Conservation (phyloP, 768 basidiomycete species). For the Polyporus arcularius region DNA sequence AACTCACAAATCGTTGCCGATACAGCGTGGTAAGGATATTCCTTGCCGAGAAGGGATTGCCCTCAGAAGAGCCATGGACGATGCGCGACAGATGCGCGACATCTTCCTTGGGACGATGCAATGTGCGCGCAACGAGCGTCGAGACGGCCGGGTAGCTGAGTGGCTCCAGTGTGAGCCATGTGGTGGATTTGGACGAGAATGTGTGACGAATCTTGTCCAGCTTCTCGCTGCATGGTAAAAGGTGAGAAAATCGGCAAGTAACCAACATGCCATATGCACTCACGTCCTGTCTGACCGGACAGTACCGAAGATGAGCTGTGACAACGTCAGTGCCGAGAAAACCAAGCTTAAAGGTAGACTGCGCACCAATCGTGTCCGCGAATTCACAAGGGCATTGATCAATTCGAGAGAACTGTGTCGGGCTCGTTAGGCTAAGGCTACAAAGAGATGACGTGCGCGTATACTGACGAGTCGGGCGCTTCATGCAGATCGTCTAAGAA, state of each 20-base stretch:
- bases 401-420: constrained; percentile 61
- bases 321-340: not conserved
- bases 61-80: constrained; percentile 57
- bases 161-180: constrained; percentile 69
- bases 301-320: constrained; percentile 65
- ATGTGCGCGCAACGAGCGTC: constrained; percentile 59
- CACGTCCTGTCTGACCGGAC: constrained; percentile 58
- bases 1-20: constrained; percentile 58
- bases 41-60: constrained; percentile 71
- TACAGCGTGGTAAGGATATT: constrained; percentile 65
- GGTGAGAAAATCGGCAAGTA: not conserved
- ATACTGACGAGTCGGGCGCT: constrained; percentile 63
- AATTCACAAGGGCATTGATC: constrained; percentile 62
- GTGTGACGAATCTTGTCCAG: constrained; percentile 55
- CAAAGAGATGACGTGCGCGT: constrained; percentile 5
- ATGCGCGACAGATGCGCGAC: constrained; percentile 55
- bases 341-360: not conserved
- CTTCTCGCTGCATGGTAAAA: constrained; percentile 32
- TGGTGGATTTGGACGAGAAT: constrained; percentile 60
- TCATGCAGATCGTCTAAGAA: constrained; percentile 77
- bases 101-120: constrained; percentile 61
- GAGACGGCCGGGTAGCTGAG: constrained; percentile 58
- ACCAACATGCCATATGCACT: constrained; percentile 10
- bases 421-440: constrained; percentile 1
- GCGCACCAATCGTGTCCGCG: constrained; percentile 63